Base-by-base conservation (phyloP, 192 early-diverging fungal species). In the Rhizoclosmatium globosum region DNA sequence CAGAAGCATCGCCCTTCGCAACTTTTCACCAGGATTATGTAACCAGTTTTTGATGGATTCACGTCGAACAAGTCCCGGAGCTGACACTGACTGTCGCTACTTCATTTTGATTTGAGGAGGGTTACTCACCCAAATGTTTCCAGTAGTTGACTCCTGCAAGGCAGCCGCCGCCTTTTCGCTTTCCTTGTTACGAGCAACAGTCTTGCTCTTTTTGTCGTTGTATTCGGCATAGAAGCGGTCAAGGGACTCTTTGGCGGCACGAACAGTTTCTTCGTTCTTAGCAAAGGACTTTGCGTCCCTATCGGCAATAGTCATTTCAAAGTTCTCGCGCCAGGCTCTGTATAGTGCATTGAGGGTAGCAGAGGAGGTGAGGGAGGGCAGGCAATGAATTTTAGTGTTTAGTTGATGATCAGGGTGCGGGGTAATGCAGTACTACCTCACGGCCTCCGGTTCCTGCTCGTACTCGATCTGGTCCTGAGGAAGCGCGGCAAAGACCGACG, bases 141-240 rank as follows among this genome's bases (percentile, higher is more conserved):
- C 86, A n/a, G 61, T 38, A 4, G 71, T 57, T 43, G 73, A 68
- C 15, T 88, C 84, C 41, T 84, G 47, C 6, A 53, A 66, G 21
- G 71, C 82, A 44, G 76, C 53, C 19, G 74, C 21, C 60, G 46
- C 58, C 65, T 80, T 85, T 76, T 88, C 86, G 31, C 44, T 50
- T 31, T 88, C 87, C 81, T 86, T 90, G 80, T 90, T 90, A 59
- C 77, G 76, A 2, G 71, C 56, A 47, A 89, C 77, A 6, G 64
- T 66, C 76, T 89, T 89, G 9, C 53, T 68, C 78, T 90, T 90
- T 69, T 89, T 90, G 46, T 89, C 87, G 77, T 88, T 89, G 81
- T 90, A 90, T 41, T 90, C 89, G 53, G 87, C 87, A 70, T 90
- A 90, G 79, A 90, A 90, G 3, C 85, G 77, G 76, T 90, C 87